Evolutionary conservation across 352 stramenopile genomes (phyloP).

Genomic region (Peronospora destructor): DNA sequence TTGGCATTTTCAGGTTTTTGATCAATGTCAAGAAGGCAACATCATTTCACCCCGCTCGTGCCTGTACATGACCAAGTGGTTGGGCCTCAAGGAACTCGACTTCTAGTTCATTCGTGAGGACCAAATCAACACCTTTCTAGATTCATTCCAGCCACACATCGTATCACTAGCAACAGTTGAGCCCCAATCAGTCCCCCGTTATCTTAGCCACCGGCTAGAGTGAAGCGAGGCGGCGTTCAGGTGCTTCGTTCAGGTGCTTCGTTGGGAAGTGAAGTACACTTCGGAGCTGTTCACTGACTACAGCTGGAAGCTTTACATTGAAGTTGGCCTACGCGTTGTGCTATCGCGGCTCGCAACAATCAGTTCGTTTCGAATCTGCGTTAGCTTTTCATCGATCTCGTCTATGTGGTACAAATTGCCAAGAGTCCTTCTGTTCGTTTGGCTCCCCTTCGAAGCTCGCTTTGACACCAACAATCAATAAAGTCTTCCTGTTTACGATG

Average conservation of each 20-base stretch:
- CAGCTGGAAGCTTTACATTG: too few species aligned
- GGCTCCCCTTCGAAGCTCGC: background rate
- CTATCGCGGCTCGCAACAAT: too few species aligned
- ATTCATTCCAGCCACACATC: conserved; percentile 20
- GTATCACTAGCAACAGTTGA: conserved; percentile 1
- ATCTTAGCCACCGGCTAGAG: too few species aligned
- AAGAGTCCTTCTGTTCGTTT: conserved; percentile 29
- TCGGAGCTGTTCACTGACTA: too few species aligned
- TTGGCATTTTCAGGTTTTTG: conserved; percentile 55
- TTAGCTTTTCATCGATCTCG: conserved; percentile 46
- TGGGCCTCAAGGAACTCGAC: conserved; percentile 84
- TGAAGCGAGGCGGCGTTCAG: too few species aligned
- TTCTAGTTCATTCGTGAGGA: conserved; percentile 33
- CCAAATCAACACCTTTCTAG: conserved; percentile 8
- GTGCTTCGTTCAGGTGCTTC: too few species aligned
- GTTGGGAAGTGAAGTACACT: too few species aligned
- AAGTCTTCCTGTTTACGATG: conserved; percentile 33
- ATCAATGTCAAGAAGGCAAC: conserved; percentile 88
- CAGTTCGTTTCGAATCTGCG: conserved; percentile 51
- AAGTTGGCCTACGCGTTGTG: too few species aligned
- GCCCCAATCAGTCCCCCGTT: too few species aligned
- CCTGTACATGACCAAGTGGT: conserved; percentile 88
- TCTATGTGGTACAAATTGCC: conserved; percentile 57
- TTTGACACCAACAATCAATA: conserved; percentile 38
- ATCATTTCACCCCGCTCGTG: conserved; percentile 88